phyloP scores from a whole-genome alignment of 129 eudicot genomes.

The Flaveria linearis region DNA sequence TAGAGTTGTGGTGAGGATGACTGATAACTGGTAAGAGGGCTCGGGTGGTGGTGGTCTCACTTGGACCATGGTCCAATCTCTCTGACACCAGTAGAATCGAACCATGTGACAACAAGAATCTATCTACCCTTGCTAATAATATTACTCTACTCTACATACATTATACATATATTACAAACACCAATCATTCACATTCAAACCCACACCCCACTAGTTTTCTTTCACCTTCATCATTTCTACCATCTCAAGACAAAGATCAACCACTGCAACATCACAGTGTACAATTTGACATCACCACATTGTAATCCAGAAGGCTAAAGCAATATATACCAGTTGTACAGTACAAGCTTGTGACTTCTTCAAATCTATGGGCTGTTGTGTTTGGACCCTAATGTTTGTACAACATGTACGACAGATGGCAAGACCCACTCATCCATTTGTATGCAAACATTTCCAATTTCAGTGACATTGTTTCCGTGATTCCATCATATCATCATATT shows the following conservation, averaged over 20 bases:
- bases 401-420: neutral
- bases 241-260: constrained; percentile 28
- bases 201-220: neutral
- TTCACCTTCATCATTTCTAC: constrained; percentile 34
- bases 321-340: constrained; percentile 27
- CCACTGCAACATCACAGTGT: constrained; percentile 31
- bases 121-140: constrained; percentile 14
- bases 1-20: constrained; percentile 59
- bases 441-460: constrained; percentile 33
- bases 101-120: constrained; percentile 64
- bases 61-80: constrained; percentile 83
- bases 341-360: constrained; percentile 27
- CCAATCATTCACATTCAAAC: constrained; percentile 50
- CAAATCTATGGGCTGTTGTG: constrained; percentile 40
- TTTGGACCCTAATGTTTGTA: constrained; percentile 28
- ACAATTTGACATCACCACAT: constrained; percentile 37
- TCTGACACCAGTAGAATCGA: constrained; percentile 53
- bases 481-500: neutral
- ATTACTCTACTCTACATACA: neutral
- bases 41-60: constrained; percentile 40
- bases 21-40: constrained; percentile 30
- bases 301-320: constrained; percentile 16
- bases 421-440: constrained; percentile 26
- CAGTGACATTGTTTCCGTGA: neutral
- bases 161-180: neutral